A percentile compares a stretch with the other conserved stretches of the same genome.
Conservation (phyloP, 2,329 filamentous ascomycete species). For the Microdochium trichocladiopsis region DNA sequence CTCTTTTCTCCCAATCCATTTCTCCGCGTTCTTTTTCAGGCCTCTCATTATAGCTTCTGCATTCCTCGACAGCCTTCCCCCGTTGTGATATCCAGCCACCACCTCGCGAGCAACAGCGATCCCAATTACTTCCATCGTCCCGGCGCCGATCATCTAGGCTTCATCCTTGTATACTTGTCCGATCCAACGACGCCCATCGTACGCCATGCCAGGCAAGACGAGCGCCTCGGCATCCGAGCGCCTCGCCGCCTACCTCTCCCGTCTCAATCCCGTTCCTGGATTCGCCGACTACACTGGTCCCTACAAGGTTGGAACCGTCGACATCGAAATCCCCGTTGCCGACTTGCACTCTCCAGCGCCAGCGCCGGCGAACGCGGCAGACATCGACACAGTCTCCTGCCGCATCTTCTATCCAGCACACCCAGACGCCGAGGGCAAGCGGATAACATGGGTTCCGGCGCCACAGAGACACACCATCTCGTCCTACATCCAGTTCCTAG, state of each 20-base stretch:
- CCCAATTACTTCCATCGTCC: too few species aligned
- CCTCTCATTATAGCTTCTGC: not conserved
- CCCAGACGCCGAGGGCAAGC: constrained; percentile 42
- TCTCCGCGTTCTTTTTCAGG: not conserved
- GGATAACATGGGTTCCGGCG: constrained; percentile 68
- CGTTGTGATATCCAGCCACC: too few species aligned
- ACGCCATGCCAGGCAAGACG: not conserved
- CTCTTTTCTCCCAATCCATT: not conserved
- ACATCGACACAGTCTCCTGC: constrained; percentile 69
- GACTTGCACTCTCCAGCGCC: constrained; percentile 48
- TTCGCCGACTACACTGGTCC: constrained; percentile 74
- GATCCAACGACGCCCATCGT: not conserved
- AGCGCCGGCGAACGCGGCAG: constrained; percentile 42
- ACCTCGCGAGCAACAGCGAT: too few species aligned
- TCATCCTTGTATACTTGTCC: too few species aligned
- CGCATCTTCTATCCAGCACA: constrained; percentile 74
- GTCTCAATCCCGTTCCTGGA: constrained; percentile 59
- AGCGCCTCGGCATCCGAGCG: constrained; percentile 19
- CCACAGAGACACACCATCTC: constrained; percentile 69
- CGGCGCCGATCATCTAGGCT: too few species aligned
- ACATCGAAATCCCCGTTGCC: constrained; percentile 69
- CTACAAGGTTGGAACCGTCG: constrained; percentile 71
- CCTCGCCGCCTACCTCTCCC: constrained; percentile 41
- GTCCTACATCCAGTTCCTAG: constrained; percentile 71
- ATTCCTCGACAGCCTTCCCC: not conserved